These are phyloP conservation scores for Veloboletus limbatus DNA, from an alignment of 1,284 basidiomycete species.

Conservation along the genomic window DNA sequence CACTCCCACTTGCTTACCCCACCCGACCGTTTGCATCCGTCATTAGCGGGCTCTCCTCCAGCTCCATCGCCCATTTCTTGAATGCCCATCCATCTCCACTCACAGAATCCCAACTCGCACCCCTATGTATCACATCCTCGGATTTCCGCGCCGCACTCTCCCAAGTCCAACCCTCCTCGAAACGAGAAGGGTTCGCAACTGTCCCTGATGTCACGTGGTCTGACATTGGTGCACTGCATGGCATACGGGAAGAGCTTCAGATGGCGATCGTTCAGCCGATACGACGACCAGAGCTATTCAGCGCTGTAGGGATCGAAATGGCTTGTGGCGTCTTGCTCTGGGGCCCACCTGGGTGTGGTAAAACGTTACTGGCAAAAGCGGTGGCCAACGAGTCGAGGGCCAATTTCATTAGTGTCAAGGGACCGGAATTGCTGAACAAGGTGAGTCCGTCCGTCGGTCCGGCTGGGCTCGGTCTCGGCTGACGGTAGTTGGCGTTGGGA, in stretches of 20 bases:
- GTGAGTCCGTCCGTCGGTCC: slow-evolving; percentile 41
- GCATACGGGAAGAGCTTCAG: slow-evolving; percentile 86
- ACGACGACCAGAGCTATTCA: slow-evolving; percentile 85
- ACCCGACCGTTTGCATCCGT: slow-evolving; percentile 44
- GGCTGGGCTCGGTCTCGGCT: not conserved
- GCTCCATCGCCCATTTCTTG: slow-evolving; percentile 88
- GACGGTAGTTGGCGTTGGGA: not conserved
- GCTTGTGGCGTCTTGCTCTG: slow-evolving; percentile 94
- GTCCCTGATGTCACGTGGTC: slow-evolving; percentile 95
- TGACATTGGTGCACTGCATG: slow-evolving; percentile 90
- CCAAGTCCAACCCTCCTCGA: slow-evolving; percentile 92
- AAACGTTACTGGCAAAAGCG: slow-evolving; percentile 94
- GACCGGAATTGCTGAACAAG: slow-evolving; percentile 95
- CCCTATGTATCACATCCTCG: slow-evolving; percentile 73
- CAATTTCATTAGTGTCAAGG: slow-evolving; percentile 97
- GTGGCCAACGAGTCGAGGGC: slow-evolving; percentile 94
- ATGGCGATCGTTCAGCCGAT: slow-evolving; percentile 99
- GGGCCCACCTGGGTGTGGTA: slow-evolving; percentile 98
- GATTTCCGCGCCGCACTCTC: slow-evolving; percentile 83
- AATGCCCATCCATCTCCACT: slow-evolving; percentile 81
- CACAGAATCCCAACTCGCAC: slow-evolving; percentile 71
- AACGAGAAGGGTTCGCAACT: slow-evolving; percentile 96
- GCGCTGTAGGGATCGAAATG: slow-evolving; percentile 80
- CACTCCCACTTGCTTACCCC: slow-evolving; percentile 6
- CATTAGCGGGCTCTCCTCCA: slow-evolving; percentile 44